Percentiles rank a stretch among this genome's conserved stretches.
These are phyloP conservation scores for Candida sphagnicola DNA, from an alignment of 805 yeast genomes.

Conservation along the genomic window DNA sequence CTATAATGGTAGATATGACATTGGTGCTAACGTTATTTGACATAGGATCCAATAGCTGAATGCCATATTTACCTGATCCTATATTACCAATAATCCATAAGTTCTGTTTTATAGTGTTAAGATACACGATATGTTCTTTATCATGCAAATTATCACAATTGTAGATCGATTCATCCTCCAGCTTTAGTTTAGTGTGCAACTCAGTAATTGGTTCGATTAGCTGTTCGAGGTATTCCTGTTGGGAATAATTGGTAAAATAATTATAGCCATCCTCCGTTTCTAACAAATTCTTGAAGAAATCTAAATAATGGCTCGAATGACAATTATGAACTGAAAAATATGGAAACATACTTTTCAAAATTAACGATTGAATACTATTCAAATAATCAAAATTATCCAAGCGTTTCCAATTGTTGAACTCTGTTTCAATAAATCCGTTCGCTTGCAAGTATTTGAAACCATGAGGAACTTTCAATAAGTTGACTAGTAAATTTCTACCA, in stretches of 20 bases:
- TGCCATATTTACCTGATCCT: constrained; percentile 70
- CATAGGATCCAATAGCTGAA: constrained; percentile 37
- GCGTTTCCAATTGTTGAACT: constrained; percentile 65
- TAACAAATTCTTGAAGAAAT: constrained; percentile 77
- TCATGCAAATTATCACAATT: constrained; percentile 12
- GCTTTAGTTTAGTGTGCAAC: constrained; percentile 4
- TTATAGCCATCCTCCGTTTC: constrained; percentile 77
- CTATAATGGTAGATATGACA: constrained; percentile 45
- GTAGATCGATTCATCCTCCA: constrained; percentile 13
- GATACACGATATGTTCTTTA: constrained; percentile 30
- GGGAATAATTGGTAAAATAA: constrained; percentile 40
- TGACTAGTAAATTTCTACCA: constrained; percentile 50
- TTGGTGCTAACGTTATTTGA: constrained; percentile 17
- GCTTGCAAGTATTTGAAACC: constrained; percentile 69
- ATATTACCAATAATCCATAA: constrained; percentile 87
- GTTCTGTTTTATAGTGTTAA: constrained; percentile 55
- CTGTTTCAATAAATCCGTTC: constrained; percentile 57
- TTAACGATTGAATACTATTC: constrained; percentile 40
- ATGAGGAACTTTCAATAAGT: constrained; percentile 57
- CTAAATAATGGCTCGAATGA: constrained; percentile 3
- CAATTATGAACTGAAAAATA: no score
- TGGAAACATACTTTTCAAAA: constrained; percentile 23
- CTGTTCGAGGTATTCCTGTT: constrained; percentile 43
- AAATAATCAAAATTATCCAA: constrained; percentile 44
- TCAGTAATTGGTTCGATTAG: constrained; percentile 19